Percentiles rank a stretch among this genome's conserved stretches.
Conservation (phyloP, 345 rosid genomes). For the Crucihimalaya himalaica region DNA sequence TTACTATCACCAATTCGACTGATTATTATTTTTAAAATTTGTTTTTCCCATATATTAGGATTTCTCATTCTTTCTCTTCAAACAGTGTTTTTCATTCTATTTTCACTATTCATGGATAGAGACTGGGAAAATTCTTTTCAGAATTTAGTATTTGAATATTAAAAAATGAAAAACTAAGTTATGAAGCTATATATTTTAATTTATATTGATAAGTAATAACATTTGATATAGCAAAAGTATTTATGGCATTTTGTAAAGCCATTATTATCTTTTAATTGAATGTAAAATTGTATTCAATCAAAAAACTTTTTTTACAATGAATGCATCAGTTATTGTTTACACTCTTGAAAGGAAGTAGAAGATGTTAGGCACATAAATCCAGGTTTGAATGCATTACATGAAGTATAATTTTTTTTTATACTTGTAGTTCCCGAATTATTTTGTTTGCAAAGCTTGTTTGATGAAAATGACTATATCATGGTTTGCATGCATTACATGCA, state of each 20-base stretch:
- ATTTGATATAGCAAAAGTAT: neutral
- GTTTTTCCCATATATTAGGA: slow-evolving; percentile 27
- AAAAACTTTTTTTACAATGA: no score
- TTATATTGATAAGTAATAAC: neutral
- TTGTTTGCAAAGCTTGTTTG: no score
- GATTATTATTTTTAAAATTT: neutral
- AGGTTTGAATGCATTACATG: no score
- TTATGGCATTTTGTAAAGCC: neutral
- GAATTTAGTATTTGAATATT: neutral
- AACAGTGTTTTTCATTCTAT: slow-evolving; percentile 34
- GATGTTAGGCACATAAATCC: no score
- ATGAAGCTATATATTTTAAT: neutral
- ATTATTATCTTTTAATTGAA: no score
- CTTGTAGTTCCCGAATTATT: no score
- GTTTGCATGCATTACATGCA: neutral
- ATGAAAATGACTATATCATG: no score
- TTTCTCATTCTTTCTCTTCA: neutral
- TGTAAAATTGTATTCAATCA: neutral
- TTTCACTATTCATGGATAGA: slow-evolving; percentile 29
- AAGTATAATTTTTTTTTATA: no score
- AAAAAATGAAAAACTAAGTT: neutral
- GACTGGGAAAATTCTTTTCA: slow-evolving; percentile 3
- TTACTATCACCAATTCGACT: slow-evolving; percentile 26
- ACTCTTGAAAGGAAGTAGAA: no score
- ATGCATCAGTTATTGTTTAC: no score